Evolutionary conservation across 208 protist genomes (phyloP).

Genomic region (Leishmania arabica): DNA sequence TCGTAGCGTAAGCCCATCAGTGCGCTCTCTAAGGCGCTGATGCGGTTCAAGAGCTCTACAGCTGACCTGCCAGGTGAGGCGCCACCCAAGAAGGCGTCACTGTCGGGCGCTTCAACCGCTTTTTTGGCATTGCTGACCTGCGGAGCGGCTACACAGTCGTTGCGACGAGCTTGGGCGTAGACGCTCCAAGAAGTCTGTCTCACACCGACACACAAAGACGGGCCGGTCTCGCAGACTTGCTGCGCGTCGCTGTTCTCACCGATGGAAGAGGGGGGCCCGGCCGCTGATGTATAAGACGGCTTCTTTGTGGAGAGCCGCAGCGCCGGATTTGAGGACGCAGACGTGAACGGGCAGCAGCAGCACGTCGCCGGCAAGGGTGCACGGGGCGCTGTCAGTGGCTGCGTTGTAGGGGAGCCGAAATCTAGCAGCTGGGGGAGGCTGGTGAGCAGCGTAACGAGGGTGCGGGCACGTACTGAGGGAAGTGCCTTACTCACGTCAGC

Average conservation of each 20-base stretch:
- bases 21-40: constrained; percentile 9
- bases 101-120: background rate
- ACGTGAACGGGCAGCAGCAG: constrained; percentile 18
- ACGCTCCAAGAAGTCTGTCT: background rate
- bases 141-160: background rate
- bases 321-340: background rate
- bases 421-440: constrained; percentile 9
- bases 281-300: background rate
- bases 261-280: background rate
- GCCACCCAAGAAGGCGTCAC: background rate
- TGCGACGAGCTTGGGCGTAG: background rate
- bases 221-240: background rate
- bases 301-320: background rate
- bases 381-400: background rate
- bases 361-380: constrained; percentile 3
- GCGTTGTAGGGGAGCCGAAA: too few relatives aligned
- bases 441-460: constrained; percentile 22
- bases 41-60: background rate
- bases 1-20: constrained; percentile 28
- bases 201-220: background rate
- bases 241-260: background rate
- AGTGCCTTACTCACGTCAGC: background rate
- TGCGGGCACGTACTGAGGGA: constrained; percentile 3
- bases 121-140: background rate
- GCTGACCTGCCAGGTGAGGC: background rate